These are phyloP conservation scores for Aphanomyces stellatus DNA, from an alignment of 352 stramenopile species.

Conservation along the genomic window DNA sequence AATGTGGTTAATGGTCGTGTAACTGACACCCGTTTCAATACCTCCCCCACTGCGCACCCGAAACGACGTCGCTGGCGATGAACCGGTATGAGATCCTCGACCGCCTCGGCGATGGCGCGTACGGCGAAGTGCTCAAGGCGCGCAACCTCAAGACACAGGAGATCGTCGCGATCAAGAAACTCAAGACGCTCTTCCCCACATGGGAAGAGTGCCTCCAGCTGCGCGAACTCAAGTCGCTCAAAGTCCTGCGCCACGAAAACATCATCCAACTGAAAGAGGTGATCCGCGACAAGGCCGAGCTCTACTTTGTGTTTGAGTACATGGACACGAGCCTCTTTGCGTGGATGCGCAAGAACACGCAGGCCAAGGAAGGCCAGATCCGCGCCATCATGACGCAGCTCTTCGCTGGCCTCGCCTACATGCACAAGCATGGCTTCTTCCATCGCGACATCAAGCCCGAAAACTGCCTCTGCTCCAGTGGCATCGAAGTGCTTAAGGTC, in stretches of 20 bases:
- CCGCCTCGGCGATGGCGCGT: slow-evolving; percentile 88
- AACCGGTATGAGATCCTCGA: slow-evolving; percentile 91
- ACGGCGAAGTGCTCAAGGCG: slow-evolving; percentile 88
- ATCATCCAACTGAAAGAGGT: slow-evolving; percentile 82
- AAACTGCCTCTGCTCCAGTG: slow-evolving; percentile 45
- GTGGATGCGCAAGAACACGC: slow-evolving; percentile 42
- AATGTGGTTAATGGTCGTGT: no score
- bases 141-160: slow-evolving; percentile 87
- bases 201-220: slow-evolving; percentile 80
- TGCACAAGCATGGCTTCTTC: slow-evolving; percentile 81
- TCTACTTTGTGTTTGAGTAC: slow-evolving; percentile 87
- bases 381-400: slow-evolving; percentile 73
- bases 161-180: slow-evolving; percentile 82
- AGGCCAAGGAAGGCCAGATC: slow-evolving; percentile 46
- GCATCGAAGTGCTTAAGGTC: slow-evolving; percentile 58
- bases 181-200: slow-evolving; percentile 66
- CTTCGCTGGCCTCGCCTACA: slow-evolving; percentile 61
- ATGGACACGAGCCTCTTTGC: slow-evolving; percentile 74
- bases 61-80: slow-evolving; percentile 37
- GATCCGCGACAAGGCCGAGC: slow-evolving; percentile 75
- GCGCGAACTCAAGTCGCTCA: slow-evolving; percentile 68
- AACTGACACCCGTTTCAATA: no score
- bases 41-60: no score
- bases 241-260: slow-evolving; percentile 68
- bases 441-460: slow-evolving; percentile 78